Base-by-base conservation (phyloP, 208 protist genomes). In the Leishmania amazonensis region DNA sequence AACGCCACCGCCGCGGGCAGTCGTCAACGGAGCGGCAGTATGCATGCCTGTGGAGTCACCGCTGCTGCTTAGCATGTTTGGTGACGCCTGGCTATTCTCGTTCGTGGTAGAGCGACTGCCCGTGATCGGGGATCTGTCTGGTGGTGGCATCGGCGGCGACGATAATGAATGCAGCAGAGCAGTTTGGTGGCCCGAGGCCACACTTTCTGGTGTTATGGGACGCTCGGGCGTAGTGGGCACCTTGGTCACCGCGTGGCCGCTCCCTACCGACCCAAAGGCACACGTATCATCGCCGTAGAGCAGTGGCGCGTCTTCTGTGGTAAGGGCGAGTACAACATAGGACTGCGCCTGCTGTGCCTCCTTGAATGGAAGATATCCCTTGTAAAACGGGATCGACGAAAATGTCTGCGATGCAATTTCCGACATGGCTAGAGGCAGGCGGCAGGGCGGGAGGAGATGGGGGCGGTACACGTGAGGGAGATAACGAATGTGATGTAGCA, bases 251-350 rank as follows among this genome's bases (percentile, higher is more conserved):
- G 60, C 70, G 54, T 54, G 28, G 17, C 21, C 4, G 54, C 78
- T 51, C n/a, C 78, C 73, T 53, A 77, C 2, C 9, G 78, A 80
- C n/a, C 64, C 19, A 31, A 62, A 3, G 13, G 78, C 73, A 38
- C 74, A 64, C 17, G 31, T 35, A 13, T 86, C 83, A 57, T 86
- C 75, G 57, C 78, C 74, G 74, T 49, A 80, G 21, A 68, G 67
- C 54, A 83, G 58, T 1, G 79, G 13, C 8, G 79, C 47, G n/a
- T 83, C 47, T 13, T 81, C 74, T 2, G 45, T 54, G 24, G 42
- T 45, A 79, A 87, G 75, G n/a, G 87, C 90, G 6, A 97, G 77
- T 8, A 97, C 84, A 21, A 94, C 90, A 65, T 92, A 97, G 6
- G 80, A 85, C 64, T 85, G 74, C 8, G 83, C 87, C 40, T 84